These are phyloP conservation scores for Trichothecium sympodiale DNA, from an alignment of 2,329 filamentous ascomycete genomes.

Conservation along the genomic window DNA sequence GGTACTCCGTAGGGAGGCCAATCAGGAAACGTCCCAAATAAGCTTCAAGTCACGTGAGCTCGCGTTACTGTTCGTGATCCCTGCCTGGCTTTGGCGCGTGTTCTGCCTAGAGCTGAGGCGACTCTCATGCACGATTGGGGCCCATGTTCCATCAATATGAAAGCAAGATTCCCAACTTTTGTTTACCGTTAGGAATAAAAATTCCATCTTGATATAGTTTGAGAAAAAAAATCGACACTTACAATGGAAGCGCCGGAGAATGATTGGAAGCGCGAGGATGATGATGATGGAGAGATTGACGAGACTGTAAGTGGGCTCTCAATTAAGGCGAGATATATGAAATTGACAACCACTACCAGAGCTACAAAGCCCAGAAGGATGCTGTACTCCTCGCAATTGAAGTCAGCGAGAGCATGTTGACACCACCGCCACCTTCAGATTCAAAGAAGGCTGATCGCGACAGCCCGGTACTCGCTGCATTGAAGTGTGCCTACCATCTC, in stretches of 20 bases:
- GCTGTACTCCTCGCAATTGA: conserved; percentile 97
- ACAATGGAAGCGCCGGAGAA: conserved; percentile 21
- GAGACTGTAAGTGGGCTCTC: conserved; percentile 39
- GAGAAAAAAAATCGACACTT: too few species aligned
- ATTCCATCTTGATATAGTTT: too few species aligned
- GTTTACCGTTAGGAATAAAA: neutral
- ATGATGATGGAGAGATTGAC: conserved; percentile 58
- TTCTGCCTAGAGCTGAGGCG: conserved; percentile 4
- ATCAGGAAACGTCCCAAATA: conserved; percentile 1
- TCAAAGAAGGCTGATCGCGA: conserved; percentile 70
- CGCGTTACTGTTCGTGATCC: conserved; percentile 2
- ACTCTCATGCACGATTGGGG: too few species aligned
- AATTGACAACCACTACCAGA: conserved; percentile 33
- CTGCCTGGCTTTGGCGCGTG: conserved; percentile 4
- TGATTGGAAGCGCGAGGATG: conserved; percentile 40
- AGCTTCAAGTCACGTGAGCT: conserved; percentile 3
- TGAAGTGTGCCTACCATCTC: conserved; percentile 88
- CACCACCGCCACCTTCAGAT: conserved; percentile 47
- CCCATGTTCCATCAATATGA: neutral
- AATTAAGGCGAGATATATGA: conserved; percentile 2
- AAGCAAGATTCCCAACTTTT: neutral
- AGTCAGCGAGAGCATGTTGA: conserved; percentile 79
- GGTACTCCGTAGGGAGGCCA: too few species aligned
- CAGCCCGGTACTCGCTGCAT: conserved; percentile 67
- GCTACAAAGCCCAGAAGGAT: conserved; percentile 88